A percentile compares a stretch with the other conserved stretches of the same genome.
phyloP scores from a whole-genome alignment of 2,329 filamentous ascomycete genomes.

The Penicillium oxalicum region DNA sequence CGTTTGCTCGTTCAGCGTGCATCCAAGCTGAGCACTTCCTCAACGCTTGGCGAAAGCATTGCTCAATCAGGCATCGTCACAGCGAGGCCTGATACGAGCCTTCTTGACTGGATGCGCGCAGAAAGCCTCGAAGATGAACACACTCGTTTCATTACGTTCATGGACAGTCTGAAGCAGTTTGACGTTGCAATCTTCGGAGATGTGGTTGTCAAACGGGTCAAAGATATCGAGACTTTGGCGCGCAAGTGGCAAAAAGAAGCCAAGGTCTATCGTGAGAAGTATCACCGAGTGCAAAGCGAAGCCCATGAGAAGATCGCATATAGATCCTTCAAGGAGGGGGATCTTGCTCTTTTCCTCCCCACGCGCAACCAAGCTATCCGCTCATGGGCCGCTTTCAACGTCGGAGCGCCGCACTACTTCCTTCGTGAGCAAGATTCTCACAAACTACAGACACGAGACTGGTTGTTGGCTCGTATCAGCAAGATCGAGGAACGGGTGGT shows the following conservation, averaged over 20 bases:
- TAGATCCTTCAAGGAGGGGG: slow-evolving; percentile 91
- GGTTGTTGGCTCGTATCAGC: slow-evolving; percentile 90
- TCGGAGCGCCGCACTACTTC: slow-evolving; percentile 95
- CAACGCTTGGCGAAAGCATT: slow-evolving; percentile 31
- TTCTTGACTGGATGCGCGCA: slow-evolving; percentile 77
- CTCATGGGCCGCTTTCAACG: slow-evolving; percentile 97
- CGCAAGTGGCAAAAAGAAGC: slow-evolving; percentile 91
- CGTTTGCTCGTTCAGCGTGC: slow-evolving; percentile 70
- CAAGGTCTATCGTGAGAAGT: slow-evolving; percentile 78
- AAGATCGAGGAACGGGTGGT: slow-evolving; percentile 91
- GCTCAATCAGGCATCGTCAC: slow-evolving; percentile 32
- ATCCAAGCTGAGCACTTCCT: slow-evolving; percentile 47
- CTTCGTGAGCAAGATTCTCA: slow-evolving; percentile 87
- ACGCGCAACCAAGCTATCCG: slow-evolving; percentile 90
- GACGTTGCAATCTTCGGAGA: slow-evolving; percentile 81
- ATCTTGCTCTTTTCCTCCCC: slow-evolving; percentile 87
- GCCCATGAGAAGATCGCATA: slow-evolving; percentile 95
- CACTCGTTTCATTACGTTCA: slow-evolving; percentile 67
- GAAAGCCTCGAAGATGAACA: slow-evolving; percentile 61
- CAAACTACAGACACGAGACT: slow-evolving; percentile 76
- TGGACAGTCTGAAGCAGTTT: slow-evolving; percentile 68
- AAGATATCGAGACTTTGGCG: slow-evolving; percentile 87
- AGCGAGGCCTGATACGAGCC: slow-evolving; percentile 56
- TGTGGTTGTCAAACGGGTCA: slow-evolving; percentile 78
- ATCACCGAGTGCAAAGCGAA: slow-evolving; percentile 72